phyloP scores from a whole-genome alignment of 2,329 filamentous ascomycete species.

The Xylariaceae sp. region DNA sequence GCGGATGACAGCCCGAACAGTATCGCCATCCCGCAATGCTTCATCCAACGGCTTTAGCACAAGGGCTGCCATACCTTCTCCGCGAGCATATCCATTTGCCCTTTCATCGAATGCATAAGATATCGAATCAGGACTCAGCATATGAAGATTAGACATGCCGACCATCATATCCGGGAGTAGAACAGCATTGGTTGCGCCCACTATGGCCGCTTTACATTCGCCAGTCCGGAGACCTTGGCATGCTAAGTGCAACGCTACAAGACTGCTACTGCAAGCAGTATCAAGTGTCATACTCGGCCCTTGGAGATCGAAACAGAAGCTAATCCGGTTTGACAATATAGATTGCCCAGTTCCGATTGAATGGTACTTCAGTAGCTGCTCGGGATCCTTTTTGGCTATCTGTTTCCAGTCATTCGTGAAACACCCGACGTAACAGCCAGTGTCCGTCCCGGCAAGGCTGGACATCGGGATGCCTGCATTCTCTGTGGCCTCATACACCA shows the following conservation, averaged over 20 bases:
- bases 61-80: slow-evolving; percentile 49
- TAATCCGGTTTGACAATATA: slow-evolving; percentile 12
- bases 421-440: slow-evolving; percentile 10
- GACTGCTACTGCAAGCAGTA: slow-evolving; percentile 12
- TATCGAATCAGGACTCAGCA: slow-evolving; percentile 35
- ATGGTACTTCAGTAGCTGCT: slow-evolving; percentile 3
- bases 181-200: slow-evolving; percentile 10
- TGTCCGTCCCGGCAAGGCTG: slow-evolving; percentile 2
- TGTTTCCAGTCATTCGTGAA: slow-evolving; percentile 13
- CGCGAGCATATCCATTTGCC: slow-evolving; percentile 35
- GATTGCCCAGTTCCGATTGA: slow-evolving; percentile 1
- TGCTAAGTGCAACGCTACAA: slow-evolving; percentile 11
- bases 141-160: slow-evolving; percentile 17
- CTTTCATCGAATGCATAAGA: slow-evolving; percentile 12
- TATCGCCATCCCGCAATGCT: slow-evolving; percentile 41
- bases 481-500: slow-evolving; percentile 12
- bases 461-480: slow-evolving; percentile 11
- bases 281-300: slow-evolving; percentile 10
- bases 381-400: slow-evolving; percentile 7
- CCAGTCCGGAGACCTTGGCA: slow-evolving; percentile 9
- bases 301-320: slow-evolving; percentile 14
- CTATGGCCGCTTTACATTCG: not conserved
- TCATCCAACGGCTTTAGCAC: slow-evolving; percentile 47
- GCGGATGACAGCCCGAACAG: slow-evolving; percentile 34
- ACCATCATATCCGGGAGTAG: slow-evolving; percentile 12